Conservation (phyloP, 495 filamentous ascomycete genomes). For the Hypoxylon trugodes region DNA sequence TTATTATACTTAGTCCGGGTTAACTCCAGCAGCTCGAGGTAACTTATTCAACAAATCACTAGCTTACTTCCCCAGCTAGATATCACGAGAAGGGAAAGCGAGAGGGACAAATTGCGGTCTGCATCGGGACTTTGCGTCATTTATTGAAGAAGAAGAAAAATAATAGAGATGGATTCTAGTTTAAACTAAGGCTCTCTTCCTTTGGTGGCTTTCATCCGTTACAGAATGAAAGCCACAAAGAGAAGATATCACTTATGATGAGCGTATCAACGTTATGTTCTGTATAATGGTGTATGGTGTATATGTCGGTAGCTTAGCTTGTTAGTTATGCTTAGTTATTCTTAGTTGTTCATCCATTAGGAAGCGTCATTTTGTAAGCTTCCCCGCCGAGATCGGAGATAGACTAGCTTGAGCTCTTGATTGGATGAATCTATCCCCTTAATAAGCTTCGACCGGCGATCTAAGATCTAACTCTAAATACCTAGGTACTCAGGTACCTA, state of each 20-base stretch:
- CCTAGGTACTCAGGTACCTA: too few species aligned
- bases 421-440: background rate
- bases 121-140: conserved; percentile 22
- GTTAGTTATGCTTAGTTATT: background rate
- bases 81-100: conserved; percentile 18
- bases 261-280: conserved; percentile 6
- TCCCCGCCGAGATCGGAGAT: conserved; percentile 24
- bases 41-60: background rate
- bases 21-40: conserved; percentile 5
- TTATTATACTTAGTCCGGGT: conserved; percentile 4
- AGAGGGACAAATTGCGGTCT: conserved; percentile 7
- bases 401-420: background rate
- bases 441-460: too few species aligned
- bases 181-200: too few species aligned
- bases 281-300: too few species aligned
- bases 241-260: conserved; percentile 8
- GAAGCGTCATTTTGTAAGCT: conserved; percentile 19
- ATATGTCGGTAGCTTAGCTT: conserved; percentile 10
- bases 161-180: too few species aligned
- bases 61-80: conserved; percentile 7
- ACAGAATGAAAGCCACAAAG: conserved; percentile 10
- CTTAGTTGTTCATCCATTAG: conserved; percentile 2
- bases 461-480: too few species aligned
- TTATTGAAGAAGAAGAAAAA: background rate
- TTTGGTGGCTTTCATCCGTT: conserved; percentile 5